phyloP scores from a whole-genome alignment of 1,284 basidiomycete species.

The Ceratorhiza oryzae-sativae region DNA sequence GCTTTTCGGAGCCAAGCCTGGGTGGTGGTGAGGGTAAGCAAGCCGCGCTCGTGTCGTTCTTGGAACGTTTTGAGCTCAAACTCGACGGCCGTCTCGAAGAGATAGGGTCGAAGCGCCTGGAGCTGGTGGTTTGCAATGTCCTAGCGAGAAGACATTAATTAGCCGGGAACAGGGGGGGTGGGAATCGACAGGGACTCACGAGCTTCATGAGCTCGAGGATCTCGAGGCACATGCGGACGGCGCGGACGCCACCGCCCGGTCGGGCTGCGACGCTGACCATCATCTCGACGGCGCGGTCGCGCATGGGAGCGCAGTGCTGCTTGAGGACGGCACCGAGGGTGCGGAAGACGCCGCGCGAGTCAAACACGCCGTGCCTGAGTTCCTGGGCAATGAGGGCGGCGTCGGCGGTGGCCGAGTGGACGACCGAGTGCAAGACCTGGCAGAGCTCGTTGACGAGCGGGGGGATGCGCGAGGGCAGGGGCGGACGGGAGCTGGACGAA shows the following conservation, averaged over 20 bases:
- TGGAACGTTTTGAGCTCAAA: conserved; percentile 84
- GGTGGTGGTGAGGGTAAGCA: conserved; percentile 62
- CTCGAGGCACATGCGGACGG: conserved; percentile 84
- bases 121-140: conserved; percentile 97
- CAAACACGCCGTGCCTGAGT: conserved; percentile 77
- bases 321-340: conserved; percentile 85
- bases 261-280: conserved; percentile 74
- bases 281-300: conserved; percentile 81
- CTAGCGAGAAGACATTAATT: conserved; percentile 53
- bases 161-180: conserved; percentile 35
- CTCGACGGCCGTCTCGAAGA: conserved; percentile 79
- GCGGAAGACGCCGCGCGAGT: conserved; percentile 79
- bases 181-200: conserved; percentile 57
- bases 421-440: conserved; percentile 82
- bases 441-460: conserved; percentile 79
- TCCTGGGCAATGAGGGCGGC: conserved; percentile 77
- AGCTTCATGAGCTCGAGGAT: conserved; percentile 95
- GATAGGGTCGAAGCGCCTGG: conserved; percentile 83
- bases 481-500: conserved; percentile 48
- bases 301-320: conserved; percentile 91
- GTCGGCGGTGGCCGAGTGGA: conserved; percentile 60
- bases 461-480: conserved; percentile 67
- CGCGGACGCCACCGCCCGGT: conserved; percentile 60
- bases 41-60: conserved; percentile 58
- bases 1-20: conserved; percentile 67